Evolutionary conservation across 1,284 basidiomycete genomes (phyloP), one percentile per base, ranked within the genome.

Genomic region (Blastosporella zonata): DNA sequence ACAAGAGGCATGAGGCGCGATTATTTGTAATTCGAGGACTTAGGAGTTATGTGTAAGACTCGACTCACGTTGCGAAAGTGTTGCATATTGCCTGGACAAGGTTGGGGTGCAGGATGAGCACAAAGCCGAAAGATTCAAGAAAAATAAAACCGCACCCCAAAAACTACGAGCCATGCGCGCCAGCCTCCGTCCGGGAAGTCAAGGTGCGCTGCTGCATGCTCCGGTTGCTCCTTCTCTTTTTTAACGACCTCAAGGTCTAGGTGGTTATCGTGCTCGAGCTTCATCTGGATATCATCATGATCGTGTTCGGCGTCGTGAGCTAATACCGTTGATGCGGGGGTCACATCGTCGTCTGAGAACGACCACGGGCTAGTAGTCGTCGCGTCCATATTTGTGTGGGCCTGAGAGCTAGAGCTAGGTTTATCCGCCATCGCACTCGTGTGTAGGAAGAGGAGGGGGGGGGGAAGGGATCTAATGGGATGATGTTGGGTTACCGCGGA

Each of bases 131-230:
- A 13, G 40, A 38, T 20, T 5, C 9, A 27, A 9, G 25, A 27
- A 15, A 33, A 36, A 43, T 33, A 36, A 29, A 37, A 8, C 66
- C 74, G 48, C 50, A 78, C 77, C 52, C 76, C 74, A 53, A 71
- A 43, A 12, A 78, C 68, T 23, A 79, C 69, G 4, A 74, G 60
- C 79, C 79, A 81, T 1, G 79, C 79, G 53, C 69, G 68, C 34
- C 72, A 56, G 1, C 79, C 79, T 22, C 78, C 79, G 57, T 81
- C 79, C 5, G 75, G 75, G 52, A 63, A 71, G 8, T 49, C 44
- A 5, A 31, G 38, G 20, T 53, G 54, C 9, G 52, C 36, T 2
- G 44, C 45, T 13, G 34, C 38, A 6, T 23, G 28, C n/a, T 12
- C 29, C n/a, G 25, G 31, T 17, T 33, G 34, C 21, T 43, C 40